Evolutionary conservation across 2,329 filamentous ascomycete genomes (phyloP).

Genomic region (Scytalidium sp.): DNA sequence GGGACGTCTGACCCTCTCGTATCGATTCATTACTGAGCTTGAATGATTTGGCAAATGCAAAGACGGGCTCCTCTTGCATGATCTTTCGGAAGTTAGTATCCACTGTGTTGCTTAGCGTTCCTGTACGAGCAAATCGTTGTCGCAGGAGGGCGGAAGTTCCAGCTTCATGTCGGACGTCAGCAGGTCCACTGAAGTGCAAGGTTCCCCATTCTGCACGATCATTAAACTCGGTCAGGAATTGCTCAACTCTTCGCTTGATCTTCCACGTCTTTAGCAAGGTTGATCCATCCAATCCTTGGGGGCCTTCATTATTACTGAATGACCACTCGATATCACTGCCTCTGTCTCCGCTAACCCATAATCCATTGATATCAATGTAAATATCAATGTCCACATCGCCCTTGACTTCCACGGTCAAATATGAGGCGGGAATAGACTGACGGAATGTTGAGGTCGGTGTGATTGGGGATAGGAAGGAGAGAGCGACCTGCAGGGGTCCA

Average conservation of each 20-base stretch:
- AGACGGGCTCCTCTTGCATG: conserved; percentile 76
- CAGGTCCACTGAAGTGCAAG: conserved; percentile 71
- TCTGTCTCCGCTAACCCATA: conserved; percentile 79
- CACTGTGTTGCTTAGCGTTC: conserved; percentile 62
- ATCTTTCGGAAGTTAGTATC: conserved; percentile 67
- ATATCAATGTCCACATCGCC: conserved; percentile 62
- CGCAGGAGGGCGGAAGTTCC: conserved; percentile 66
- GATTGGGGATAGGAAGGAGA: conserved; percentile 50
- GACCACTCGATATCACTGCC: conserved; percentile 70
- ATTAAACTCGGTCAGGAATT: conserved; percentile 69
- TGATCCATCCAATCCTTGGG: conserved; percentile 31
- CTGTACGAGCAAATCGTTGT: conserved; percentile 65
- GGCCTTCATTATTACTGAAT: conserved; percentile 43
- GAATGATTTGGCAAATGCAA: conserved; percentile 72
- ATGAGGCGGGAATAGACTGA: conserved; percentile 62
- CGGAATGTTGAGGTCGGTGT: conserved; percentile 27
- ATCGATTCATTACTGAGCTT: conserved; percentile 37
- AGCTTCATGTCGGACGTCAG: conserved; percentile 64
- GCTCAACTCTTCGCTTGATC: conserved; percentile 56
- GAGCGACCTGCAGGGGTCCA: conserved; percentile 47
- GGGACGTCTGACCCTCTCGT: conserved; percentile 17
- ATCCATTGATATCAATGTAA: conserved; percentile 68
- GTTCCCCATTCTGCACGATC: conserved; percentile 85
- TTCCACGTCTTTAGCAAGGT: conserved; percentile 62
- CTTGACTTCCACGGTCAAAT: conserved; percentile 68